phyloP scores from a whole-genome alignment of 2,329 filamentous ascomycete genomes.

The Paramyrothecium sp. region DNA sequence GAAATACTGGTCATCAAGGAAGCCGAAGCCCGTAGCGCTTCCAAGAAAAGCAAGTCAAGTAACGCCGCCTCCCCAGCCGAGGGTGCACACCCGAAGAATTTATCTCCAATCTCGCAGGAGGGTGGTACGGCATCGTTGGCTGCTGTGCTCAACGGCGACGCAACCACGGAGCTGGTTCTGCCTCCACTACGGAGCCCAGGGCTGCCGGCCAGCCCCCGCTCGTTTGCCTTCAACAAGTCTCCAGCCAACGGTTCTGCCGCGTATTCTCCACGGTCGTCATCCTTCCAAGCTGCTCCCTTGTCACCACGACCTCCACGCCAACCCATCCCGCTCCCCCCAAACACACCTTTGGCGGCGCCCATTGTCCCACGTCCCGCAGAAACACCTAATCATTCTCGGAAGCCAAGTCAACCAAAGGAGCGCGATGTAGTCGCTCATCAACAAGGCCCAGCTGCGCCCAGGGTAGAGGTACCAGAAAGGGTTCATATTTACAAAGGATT shows the following conservation, averaged over 20 bases:
- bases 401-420: background rate
- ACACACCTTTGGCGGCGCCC: constrained; percentile 63
- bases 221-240: constrained; percentile 43
- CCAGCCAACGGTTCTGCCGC: constrained; percentile 60
- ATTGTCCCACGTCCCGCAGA: constrained; percentile 8
- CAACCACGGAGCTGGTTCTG: constrained; percentile 28
- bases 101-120: constrained; percentile 30
- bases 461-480: constrained; percentile 6
- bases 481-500: constrained; percentile 69
- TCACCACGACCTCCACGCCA: constrained; percentile 74
- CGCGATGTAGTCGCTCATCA: background rate
- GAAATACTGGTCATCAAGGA: constrained; percentile 67
- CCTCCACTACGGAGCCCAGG: constrained; percentile 55
- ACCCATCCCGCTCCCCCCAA: constrained; percentile 69
- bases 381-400: constrained; percentile 10
- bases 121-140: constrained; percentile 49
- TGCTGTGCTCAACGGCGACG: constrained; percentile 43
- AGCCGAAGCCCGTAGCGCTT: constrained; percentile 68
- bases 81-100: constrained; percentile 30
- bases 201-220: constrained; percentile 59
- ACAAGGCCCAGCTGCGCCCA: constrained; percentile 4
- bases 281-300: constrained; percentile 52
- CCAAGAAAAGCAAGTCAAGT: constrained; percentile 65
- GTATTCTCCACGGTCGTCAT: constrained; percentile 58
- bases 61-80: constrained; percentile 23